A percentile compares a stretch with the other conserved stretches of the same genome.
Conservation (phyloP, 257 asterid species). For the Asclepias syriaca region DNA sequence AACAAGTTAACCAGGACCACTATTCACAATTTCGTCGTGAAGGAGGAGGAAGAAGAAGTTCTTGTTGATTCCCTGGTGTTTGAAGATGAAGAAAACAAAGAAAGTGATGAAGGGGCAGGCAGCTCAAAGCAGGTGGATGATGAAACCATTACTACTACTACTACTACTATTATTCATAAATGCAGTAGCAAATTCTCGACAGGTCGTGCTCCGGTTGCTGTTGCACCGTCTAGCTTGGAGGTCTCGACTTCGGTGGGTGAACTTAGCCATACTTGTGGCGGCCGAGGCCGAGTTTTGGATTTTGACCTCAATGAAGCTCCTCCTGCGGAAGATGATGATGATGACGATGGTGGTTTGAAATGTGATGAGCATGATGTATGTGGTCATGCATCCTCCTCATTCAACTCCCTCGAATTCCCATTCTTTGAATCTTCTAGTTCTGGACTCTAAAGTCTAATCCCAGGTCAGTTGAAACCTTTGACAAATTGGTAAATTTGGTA, state of each 20-base stretch:
- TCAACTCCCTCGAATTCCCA: slow-evolving; percentile 12
- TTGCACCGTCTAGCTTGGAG: slow-evolving; percentile 10
- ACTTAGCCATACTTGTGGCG: slow-evolving; percentile 9
- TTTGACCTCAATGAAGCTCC: slow-evolving; percentile 57
- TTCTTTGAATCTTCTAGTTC: slow-evolving; percentile 11
- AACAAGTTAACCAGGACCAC: slow-evolving; percentile 21
- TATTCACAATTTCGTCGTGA: slow-evolving; percentile 20
- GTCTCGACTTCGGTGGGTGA: slow-evolving; percentile 9
- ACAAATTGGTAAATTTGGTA: background rate
- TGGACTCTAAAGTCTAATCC: slow-evolving; percentile 8
- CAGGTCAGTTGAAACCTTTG: background rate
- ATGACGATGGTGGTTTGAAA: background rate
- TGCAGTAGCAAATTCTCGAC: too few species aligned
- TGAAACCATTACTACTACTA: too few species aligned
- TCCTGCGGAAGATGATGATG: slow-evolving; percentile 21
- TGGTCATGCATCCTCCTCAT: slow-evolving; percentile 15
- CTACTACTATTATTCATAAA: too few species aligned
- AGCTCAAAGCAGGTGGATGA: slow-evolving; percentile 15
- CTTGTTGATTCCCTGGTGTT: background rate
- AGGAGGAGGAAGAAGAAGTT: background rate
- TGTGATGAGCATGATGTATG: slow-evolving; percentile 4
- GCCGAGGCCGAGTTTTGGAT: slow-evolving; percentile 16
- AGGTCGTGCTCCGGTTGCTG: background rate
- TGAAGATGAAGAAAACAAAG: slow-evolving; percentile 9
- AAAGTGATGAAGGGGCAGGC: slow-evolving; percentile 13